Evolutionary conservation across 108 stramenopile species (phyloP), one percentile per base, ranked within the genome.

Genomic region (Bacterosira constricta): DNA sequence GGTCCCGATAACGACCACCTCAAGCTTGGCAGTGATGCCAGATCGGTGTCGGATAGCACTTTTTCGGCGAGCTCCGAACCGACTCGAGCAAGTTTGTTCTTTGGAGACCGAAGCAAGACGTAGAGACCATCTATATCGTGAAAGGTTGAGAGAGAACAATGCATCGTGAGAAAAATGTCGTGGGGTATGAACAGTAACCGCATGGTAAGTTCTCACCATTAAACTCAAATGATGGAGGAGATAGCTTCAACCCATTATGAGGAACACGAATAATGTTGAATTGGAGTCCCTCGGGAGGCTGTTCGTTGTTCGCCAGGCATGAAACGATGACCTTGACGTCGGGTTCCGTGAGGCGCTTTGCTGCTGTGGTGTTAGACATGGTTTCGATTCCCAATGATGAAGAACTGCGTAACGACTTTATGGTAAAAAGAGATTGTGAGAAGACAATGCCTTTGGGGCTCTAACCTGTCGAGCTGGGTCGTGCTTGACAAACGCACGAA

Each of bases 1-100:
- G 90, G 90, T 32, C 90, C 90, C 60, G 75, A 80, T 18, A 92
- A 56, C 32, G 73, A 75, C 91, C 91, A 92, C 38, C 77, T 83
- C 32, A 83, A 86, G 20, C 12, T 61, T 29, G 47, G 45, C 25
- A 39, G 17, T 2, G 56, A 70, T 38, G 70, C 83, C 9, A 66
- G 38, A 18, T 73, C 76, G 11, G 39, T 30, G 5, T 70, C 73
- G 27, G 74, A 51, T 55, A 84, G 35, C 17, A 85, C 53, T 15
- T 71, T 36, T 69, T 80, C 66, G 8, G 45, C 42, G 6, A 90
- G 69, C 12, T 83, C 79, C 29, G 75, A 52, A 23, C 88, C 88
- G 42, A 85, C 67, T 29, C 42, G 60, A 4, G 73, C 78, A 37
- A 32, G 63, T 36, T 41, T 15, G 47, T 73, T 75, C 57, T 78